Evolutionary conservation across 805 yeast species (phyloP).

Genomic region (Priceomyces castillae): DNA sequence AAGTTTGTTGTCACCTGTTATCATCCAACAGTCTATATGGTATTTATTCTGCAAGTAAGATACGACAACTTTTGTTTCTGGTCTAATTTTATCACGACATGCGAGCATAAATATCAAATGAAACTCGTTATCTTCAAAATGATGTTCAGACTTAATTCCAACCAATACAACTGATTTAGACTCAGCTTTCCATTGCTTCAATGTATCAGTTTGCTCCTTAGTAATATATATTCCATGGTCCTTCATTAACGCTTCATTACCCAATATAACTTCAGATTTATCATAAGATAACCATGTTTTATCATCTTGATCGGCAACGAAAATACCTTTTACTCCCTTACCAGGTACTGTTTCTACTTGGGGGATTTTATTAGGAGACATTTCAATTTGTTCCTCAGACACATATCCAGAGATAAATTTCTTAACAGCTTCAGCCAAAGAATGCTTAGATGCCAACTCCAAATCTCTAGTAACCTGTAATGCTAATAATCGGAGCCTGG

Average conservation of each 20-base stretch:
- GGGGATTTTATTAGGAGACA: conserved; percentile 39
- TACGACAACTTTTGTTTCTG: conserved; percentile 56
- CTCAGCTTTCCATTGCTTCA: conserved; percentile 56
- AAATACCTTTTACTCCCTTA: conserved; percentile 52
- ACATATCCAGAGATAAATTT: conserved; percentile 32
- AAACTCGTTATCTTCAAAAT: conserved; percentile 27
- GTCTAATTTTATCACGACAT: conserved; percentile 58
- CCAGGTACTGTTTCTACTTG: conserved; percentile 56
- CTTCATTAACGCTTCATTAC: conserved; percentile 58
- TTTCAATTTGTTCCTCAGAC: conserved; percentile 14
- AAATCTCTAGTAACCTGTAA: conserved; percentile 55
- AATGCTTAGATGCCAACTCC: conserved; percentile 66
- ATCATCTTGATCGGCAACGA: conserved; percentile 20
- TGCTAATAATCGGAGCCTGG: conserved; percentile 16
- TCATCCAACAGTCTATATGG: conserved; percentile 66
- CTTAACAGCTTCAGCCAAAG: conserved; percentile 60
- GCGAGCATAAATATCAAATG: conserved; percentile 50
- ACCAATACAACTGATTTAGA: conserved; percentile 64
- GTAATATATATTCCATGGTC: conserved; percentile 45
- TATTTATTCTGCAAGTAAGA: conserved; percentile 30
- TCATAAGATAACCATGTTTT: conserved; percentile 29
- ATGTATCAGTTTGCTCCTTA: conserved; percentile 27
- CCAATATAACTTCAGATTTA: conserved; percentile 45
- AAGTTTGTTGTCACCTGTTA: conserved; percentile 66
- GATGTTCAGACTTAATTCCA: conserved; percentile 36